Conservation (phyloP, 108 stramenopile species). For the Nitzschia putrida region DNA sequence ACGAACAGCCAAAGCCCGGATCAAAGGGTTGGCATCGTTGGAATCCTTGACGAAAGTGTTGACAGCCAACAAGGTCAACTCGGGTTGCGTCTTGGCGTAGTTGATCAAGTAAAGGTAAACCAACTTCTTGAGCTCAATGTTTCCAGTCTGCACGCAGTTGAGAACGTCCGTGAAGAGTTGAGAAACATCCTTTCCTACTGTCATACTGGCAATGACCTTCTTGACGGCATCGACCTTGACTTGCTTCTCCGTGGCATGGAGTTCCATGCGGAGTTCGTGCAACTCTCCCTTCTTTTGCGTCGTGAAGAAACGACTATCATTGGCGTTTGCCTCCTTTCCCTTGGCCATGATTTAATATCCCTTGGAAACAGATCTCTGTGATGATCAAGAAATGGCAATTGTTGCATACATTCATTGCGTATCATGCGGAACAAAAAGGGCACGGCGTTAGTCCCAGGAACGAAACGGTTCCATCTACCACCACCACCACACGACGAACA, state of each 20-base stretch:
- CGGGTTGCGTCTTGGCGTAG: conserved; percentile 99
- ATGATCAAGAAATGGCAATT: not conserved
- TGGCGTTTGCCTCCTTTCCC: conserved; percentile 61
- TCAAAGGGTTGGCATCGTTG: conserved; percentile 95
- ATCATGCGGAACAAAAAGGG: too few species aligned
- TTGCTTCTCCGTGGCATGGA: conserved; percentile 90
- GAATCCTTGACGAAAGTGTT: conserved; percentile 99
- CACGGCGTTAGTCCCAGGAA: too few species aligned
- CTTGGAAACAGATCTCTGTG: not conserved
- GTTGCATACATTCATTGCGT: too few species aligned
- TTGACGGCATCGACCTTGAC: conserved; percentile 98
- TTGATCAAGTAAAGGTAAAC: conserved; percentile 99
- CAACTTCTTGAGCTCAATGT: conserved; percentile 98
- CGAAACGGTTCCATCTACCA: too few species aligned
- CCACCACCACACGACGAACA: too few species aligned
- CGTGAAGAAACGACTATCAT: conserved; percentile 92
- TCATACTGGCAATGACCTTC: conserved; percentile 99
- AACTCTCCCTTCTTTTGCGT: conserved; percentile 99
- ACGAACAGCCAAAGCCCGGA: conserved; percentile 97
- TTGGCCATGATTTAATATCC: conserved; percentile 28
- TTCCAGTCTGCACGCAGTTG: conserved; percentile 99
- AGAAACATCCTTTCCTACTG: conserved; percentile 98
- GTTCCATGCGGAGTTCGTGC: conserved; percentile 96
- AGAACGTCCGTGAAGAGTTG: conserved; percentile 97
- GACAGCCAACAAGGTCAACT: conserved; percentile 97